A percentile compares a stretch with the other conserved stretches of the same genome.
Conservation (phyloP, 768 basidiomycete genomes). For the Termitomyces sp. region DNA sequence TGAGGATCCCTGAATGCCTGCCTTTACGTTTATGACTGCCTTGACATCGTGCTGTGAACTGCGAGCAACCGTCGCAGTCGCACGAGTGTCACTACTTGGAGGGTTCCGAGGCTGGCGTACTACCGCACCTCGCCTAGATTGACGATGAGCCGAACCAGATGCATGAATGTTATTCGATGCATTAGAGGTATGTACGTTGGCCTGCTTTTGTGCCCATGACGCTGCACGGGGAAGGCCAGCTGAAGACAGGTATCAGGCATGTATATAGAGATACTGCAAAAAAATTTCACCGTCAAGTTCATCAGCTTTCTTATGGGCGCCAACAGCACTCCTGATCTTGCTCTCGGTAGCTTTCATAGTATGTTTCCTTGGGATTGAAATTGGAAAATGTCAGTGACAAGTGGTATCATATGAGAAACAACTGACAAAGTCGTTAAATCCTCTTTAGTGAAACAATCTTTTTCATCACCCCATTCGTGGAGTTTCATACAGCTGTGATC, state of each 20-base stretch:
- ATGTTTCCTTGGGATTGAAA: slow-evolving; percentile 61
- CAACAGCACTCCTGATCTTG: slow-evolving; percentile 40
- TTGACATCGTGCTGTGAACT: slow-evolving; percentile 38
- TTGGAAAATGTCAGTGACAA: slow-evolving; percentile 4
- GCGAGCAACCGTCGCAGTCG: slow-evolving; percentile 23
- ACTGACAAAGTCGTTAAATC: slow-evolving; percentile 86
- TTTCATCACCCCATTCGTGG: slow-evolving; percentile 98
- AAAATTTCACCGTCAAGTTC: slow-evolving; percentile 44
- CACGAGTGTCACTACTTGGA: slow-evolving; percentile 26
- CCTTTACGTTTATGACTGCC: slow-evolving; percentile 22
- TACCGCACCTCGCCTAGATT: slow-evolving; percentile 34
- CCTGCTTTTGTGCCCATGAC: slow-evolving; percentile 53
- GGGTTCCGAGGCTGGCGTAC: slow-evolving; percentile 44
- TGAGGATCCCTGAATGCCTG: slow-evolving; percentile 48
- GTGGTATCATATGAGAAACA: slow-evolving; percentile 7
- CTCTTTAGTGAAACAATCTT: slow-evolving; percentile 96
- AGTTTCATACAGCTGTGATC: slow-evolving; percentile 91
- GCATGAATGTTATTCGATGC: slow-evolving; percentile 11
- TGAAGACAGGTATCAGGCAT: slow-evolving; percentile 11
- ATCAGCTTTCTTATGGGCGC: slow-evolving; percentile 57
- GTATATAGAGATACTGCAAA: background rate
- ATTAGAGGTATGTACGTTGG: slow-evolving; percentile 14
- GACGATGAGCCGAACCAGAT: slow-evolving; percentile 25
- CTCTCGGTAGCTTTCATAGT: slow-evolving; percentile 88
- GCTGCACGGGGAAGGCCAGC: slow-evolving; percentile 63